Base-by-base conservation (phyloP, 345 rosid species). In the Fremontodendron californicum region DNA sequence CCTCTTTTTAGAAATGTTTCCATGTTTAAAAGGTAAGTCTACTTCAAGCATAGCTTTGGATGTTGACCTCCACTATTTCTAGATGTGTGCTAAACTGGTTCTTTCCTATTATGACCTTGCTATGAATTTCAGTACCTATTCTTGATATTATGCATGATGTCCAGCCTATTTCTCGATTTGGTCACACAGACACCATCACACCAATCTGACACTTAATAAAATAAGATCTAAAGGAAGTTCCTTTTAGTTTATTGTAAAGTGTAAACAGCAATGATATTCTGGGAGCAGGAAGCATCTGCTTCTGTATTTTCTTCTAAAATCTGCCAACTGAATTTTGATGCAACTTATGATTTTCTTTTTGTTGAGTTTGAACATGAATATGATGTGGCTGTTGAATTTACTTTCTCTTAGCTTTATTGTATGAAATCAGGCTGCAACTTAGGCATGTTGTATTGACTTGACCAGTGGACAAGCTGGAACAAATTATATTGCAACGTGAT, bases 1-100 rank as follows among this genome's bases (percentile, higher is more conserved):
- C 91, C 98, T 12, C 82, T 91, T 65, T 96, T 85, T 74, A 89
- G 93, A 60, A 96, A 96, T 84, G 89, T 92, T 75, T 93, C 99
- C 83, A 82, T 83, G 87, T 96, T 96, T 86, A 92, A 82, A 85
- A 92, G 92, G 99, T 90, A 84, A 46, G 31, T 10, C 27, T 67
- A 61, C 57, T 55, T 48, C 60, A 63, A 40, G 27, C 27, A 19
- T 15, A 42, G 8, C 71, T 77, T 60, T 23, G 71, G 39, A 61
- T 25, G 23, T 67, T 23, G 35, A 60, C 64, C 52, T 49, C 46
- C 65, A 19, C 46, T 7, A 12, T 46, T 75, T 75, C 31, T 37
- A 6, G 33, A 31, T 40, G 19, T 46, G 21, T 15, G 18, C 61
- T 75, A 40, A 55, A 40, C 46, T 27, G 29, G 49, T 73, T 57